A percentile compares a stretch with the other conserved stretches of the same genome.
phyloP scores from a whole-genome alignment of 2,329 filamentous ascomycete species.

The Alternaria conjuncta region DNA sequence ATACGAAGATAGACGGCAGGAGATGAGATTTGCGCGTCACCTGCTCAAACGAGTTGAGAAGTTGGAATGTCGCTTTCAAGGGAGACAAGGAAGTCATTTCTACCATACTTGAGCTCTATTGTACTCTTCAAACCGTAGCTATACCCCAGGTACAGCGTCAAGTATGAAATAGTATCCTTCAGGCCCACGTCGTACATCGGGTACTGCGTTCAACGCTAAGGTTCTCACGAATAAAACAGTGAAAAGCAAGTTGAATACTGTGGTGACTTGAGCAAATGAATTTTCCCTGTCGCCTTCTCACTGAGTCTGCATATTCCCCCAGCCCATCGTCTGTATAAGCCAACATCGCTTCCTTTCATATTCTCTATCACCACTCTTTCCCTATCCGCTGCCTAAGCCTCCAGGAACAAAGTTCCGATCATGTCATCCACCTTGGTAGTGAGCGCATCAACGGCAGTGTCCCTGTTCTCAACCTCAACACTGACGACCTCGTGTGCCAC shows the following conservation, averaged over 20 bases:
- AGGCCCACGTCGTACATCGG: not conserved
- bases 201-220: too few relatives aligned
- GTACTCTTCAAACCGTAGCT: not conserved
- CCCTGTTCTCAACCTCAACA: too few relatives aligned
- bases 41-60: not conserved
- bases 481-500: too few relatives aligned
- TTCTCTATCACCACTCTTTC: too few relatives aligned
- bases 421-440: too few relatives aligned
- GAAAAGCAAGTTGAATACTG: not conserved
- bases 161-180: not conserved
- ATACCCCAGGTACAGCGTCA: not conserved
- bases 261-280: not conserved
- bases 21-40: not conserved
- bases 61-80: not conserved
- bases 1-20: not conserved
- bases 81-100: not conserved
- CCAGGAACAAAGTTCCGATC: too few relatives aligned
- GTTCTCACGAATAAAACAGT: not conserved
- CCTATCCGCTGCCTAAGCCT: too few relatives aligned
- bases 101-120: not conserved
- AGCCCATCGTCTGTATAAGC: too few relatives aligned
- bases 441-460: too few relatives aligned
- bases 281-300: too few relatives aligned
- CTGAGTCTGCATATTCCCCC: too few relatives aligned
- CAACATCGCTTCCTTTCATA: too few relatives aligned